Evolutionary conservation across 345 rosid species (phyloP).

Genomic region (Eucalyptus brandiana): DNA sequence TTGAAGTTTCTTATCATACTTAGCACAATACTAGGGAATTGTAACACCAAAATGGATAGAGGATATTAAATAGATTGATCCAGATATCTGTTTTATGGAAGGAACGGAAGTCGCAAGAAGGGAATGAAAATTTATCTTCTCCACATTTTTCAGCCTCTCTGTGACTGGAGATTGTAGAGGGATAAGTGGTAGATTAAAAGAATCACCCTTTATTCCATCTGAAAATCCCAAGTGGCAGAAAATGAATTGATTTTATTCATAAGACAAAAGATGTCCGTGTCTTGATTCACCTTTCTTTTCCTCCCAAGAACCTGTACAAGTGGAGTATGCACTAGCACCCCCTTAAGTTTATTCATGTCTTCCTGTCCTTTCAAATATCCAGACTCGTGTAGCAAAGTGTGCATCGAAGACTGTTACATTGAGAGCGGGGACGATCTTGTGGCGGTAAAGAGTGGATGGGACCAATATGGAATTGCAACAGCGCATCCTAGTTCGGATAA

Average conservation of each 20-base stretch:
- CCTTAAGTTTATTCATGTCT: background rate
- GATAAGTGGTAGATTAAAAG: background rate
- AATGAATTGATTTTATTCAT: background rate
- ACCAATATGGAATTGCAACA: slow-evolving; percentile 74
- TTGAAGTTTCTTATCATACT: background rate
- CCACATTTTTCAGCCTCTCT: background rate
- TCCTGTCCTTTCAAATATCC: background rate
- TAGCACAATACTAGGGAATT: background rate
- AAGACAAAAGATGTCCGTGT: background rate
- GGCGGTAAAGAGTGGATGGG: slow-evolving; percentile 96
- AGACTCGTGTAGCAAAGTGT: slow-evolving; percentile 88
- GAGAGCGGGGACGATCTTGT: slow-evolving; percentile 97
- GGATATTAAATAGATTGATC: background rate
- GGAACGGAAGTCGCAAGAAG: background rate
- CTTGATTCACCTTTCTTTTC: background rate
- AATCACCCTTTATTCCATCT: background rate
- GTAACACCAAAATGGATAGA: background rate
- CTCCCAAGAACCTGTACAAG: background rate
- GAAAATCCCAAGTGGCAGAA: background rate
- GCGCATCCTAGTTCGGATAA: slow-evolving; percentile 86
- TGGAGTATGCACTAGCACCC: background rate
- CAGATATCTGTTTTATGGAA: background rate
- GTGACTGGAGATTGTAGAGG: background rate
- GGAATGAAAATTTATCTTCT: background rate
- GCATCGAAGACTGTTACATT: slow-evolving; percentile 84